Percentiles rank a stretch among this genome's conserved stretches.
These are phyloP conservation scores for Didymella glomerata DNA, from an alignment of 2,329 filamentous ascomycete genomes.

Conservation along the genomic window DNA sequence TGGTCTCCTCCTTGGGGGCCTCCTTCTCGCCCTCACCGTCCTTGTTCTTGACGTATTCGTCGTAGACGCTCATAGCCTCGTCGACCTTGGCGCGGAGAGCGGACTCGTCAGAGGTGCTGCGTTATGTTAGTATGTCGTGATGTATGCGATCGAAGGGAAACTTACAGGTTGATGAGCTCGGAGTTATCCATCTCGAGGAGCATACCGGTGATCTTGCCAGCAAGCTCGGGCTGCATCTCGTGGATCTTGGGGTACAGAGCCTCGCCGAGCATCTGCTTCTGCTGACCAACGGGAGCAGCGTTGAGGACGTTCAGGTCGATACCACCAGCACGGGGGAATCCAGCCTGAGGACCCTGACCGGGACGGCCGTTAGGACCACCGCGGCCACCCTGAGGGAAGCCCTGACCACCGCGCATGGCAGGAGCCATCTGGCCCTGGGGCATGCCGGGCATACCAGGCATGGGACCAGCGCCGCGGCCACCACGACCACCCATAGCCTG, in stretches of 20 bases:
- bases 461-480: slow-evolving; percentile 69
- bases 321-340: slow-evolving; percentile 50
- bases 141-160: slow-evolving; percentile 42
- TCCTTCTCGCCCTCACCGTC: slow-evolving; percentile 51
- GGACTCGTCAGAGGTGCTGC: slow-evolving; percentile 84
- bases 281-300: slow-evolving; percentile 71
- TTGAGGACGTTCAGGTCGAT: slow-evolving; percentile 62
- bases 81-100: slow-evolving; percentile 95
- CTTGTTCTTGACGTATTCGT: slow-evolving; percentile 94
- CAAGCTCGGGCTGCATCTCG: slow-evolving; percentile 90
- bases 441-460: slow-evolving; percentile 72
- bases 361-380: slow-evolving; percentile 45
- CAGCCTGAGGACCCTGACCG: slow-evolving; percentile 42
- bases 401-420: slow-evolving; percentile 54
- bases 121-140: slow-evolving; percentile 36
- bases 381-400: slow-evolving; percentile 51
- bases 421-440: slow-evolving; percentile 70
- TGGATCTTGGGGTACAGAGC: slow-evolving; percentile 99
- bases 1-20: slow-evolving; percentile 53
- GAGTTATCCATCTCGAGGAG: slow-evolving; percentile 98
- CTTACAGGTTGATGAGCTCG: slow-evolving; percentile 95
- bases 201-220: slow-evolving; percentile 99
- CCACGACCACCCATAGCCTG: slow-evolving; percentile 66
- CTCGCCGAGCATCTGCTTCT: slow-evolving; percentile 99
- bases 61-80: slow-evolving; percentile 95